Evolutionary conservation across 306 rosid species (phyloP), one percentile per base, ranked within the genome.

Genomic region (Corylus americana): DNA sequence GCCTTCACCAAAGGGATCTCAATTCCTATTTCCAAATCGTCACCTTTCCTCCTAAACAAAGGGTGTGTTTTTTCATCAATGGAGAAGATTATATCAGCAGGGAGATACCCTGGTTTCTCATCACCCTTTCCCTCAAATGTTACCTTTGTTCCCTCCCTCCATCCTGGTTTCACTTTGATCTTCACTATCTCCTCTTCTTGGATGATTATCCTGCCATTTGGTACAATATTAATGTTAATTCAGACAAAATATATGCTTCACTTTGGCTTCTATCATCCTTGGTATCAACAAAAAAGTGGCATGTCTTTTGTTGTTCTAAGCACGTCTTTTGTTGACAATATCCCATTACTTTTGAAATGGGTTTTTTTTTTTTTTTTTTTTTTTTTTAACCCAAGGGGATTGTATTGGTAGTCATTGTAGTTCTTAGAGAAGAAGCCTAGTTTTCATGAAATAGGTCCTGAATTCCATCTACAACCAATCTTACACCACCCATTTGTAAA

Each of bases 61-160:
- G 85, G 88, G 74, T 95, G 98, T 47, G 74, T 64, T 79, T 84
- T 85, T 77, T 95, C 98, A 50, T 91, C 96, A 75, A 95, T 89
- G 11, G 45, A 78, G 78, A 95, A 89, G 67, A 83, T 83, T 82
- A 95, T 79, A 48, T 95, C 98, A 4, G 98, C 92, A 0, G 98
- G 98, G n/a, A 92, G 90, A 78, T 77, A 91, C 53, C 98, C 98
- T 9, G 96, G 99, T 85, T 93, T 89, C 90, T 92, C 98, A 68
- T 93, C 93, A 3, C 99, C 99, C 31, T 90, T 92, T 64, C 92
- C 97, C 77, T 92, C 97, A 59, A 95, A 95, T 75, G 90, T 86
- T 18, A 95, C 87, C 87, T 79, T 92, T 31, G 97, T 95, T 80
- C 98, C 97, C 83, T 84, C 89, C 85, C 79, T 92, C 97, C 98